phyloP scores from a whole-genome alignment of 2,329 filamentous ascomycete species.

The Fusarium torulosum region DNA sequence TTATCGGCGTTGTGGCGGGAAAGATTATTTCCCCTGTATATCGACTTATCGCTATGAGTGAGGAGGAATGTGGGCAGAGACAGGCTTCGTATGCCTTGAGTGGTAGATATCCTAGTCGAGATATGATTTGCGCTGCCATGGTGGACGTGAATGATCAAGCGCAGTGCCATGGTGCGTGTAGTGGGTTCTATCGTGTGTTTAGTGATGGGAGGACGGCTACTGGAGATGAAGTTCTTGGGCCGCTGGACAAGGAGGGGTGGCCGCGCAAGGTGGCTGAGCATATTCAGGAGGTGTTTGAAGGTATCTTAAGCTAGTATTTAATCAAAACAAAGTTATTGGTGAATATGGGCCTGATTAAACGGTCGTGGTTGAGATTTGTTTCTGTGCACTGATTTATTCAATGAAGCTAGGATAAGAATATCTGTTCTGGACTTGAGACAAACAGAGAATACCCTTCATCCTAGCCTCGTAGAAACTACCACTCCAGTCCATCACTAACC shows the following conservation, averaged over 20 bases:
- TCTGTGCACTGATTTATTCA: no score
- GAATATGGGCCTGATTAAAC: no score
- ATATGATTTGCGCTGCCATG: slow-evolving; percentile 2
- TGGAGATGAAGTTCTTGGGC: rapidly evolving
- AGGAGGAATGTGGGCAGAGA: background rate
- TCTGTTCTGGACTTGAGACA: no score
- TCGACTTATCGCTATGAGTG: background rate
- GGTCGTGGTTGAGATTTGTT: no score
- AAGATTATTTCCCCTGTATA: background rate
- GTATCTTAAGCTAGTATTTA: no score
- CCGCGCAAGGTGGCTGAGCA: background rate
- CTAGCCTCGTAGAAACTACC: no score
- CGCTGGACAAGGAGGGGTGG: background rate
- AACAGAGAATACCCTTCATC: no score
- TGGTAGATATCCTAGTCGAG: slow-evolving; percentile 1
- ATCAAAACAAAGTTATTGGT: no score
- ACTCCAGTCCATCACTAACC: no score
- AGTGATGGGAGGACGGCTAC: background rate
- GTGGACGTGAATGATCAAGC: background rate
- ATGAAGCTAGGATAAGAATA: no score
- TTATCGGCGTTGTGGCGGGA: background rate
- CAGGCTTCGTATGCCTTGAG: background rate
- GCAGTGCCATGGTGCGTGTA: background rate
- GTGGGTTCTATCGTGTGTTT: slow-evolving; percentile 4
- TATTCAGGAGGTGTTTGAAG: background rate